A percentile compares a stretch with the other conserved stretches of the same genome.
Evolutionary conservation across 129 eudicot genomes (phyloP).

Genomic region (Flaveria ramosissima): DNA sequence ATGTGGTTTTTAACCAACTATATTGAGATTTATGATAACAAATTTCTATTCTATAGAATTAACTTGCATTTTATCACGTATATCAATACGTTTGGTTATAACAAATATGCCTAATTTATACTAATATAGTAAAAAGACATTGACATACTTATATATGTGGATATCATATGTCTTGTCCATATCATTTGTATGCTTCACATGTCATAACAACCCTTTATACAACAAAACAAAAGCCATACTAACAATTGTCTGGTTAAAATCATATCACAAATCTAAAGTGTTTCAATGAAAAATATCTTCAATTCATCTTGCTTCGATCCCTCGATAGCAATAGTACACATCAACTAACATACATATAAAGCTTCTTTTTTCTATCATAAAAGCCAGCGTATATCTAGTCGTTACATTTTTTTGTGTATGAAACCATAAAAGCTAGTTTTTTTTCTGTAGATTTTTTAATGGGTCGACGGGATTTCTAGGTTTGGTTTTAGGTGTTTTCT

Average conservation of each 20-base stretch:
- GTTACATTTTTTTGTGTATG: not conserved
- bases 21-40: not conserved
- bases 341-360: not conserved
- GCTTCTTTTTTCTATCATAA: not conserved
- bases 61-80: not conserved
- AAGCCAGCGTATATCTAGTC: not conserved
- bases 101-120: not conserved
- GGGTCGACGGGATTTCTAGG: not conserved
- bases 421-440: not conserved
- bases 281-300: slow-evolving; percentile 2
- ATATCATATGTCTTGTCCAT: slow-evolving; percentile 22
- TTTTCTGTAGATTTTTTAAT: not conserved
- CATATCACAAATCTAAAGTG: not conserved
- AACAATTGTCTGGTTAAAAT: not conserved
- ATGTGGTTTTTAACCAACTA: not conserved
- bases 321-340: not conserved
- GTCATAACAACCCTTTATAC: slow-evolving; percentile 31
- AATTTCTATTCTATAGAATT: not conserved
- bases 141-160: not conserved
- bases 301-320: not conserved
- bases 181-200: slow-evolving; percentile 30
- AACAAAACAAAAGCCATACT: slow-evolving; percentile 19
- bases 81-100: slow-evolving; percentile 9
- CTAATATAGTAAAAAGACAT: not conserved
- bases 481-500: not conserved